Percentiles rank a stretch among this genome's conserved stretches.
Evolutionary conservation across 2,329 filamentous ascomycete species (phyloP).

Genomic region (Microthyrium microscopicum): DNA sequence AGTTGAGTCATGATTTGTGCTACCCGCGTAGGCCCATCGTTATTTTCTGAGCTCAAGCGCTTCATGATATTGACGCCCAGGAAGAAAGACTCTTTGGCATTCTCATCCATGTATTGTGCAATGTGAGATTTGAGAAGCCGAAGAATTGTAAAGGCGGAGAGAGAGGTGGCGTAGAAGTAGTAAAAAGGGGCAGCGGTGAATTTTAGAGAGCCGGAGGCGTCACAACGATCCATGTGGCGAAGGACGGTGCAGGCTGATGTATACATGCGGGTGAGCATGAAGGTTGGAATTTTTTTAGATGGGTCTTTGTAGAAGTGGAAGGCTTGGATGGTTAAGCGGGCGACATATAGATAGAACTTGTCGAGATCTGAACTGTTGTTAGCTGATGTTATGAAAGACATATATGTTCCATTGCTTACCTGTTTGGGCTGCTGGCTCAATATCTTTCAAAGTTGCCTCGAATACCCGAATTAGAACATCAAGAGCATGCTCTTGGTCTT

Average conservation of each 20-base stretch:
- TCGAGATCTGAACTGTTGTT: conserved; percentile 16
- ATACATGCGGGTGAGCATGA: conserved; percentile 8
- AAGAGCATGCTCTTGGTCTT: conserved; percentile 22
- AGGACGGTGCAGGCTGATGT: conserved; percentile 6
- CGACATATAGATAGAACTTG: conserved; percentile 15
- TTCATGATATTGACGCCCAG: conserved; percentile 22
- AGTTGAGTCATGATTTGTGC: conserved; percentile 20
- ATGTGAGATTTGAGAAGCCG: conserved; percentile 23
- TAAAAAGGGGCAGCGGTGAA: conserved; percentile 6
- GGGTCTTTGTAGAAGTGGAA: conserved; percentile 22
- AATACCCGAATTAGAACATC: conserved; percentile 21
- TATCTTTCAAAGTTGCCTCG: conserved; percentile 20
- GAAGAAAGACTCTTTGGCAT: conserved; percentile 20
- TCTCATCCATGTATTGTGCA: conserved; percentile 17
- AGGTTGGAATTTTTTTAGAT: conserved; percentile 10
- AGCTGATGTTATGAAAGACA: neutral
- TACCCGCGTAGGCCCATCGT: conserved; percentile 19
- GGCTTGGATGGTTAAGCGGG: conserved; percentile 19
- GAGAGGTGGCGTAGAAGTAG: conserved; percentile 4
- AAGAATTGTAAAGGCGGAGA: conserved; percentile 13
- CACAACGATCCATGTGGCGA: conserved; percentile 7
- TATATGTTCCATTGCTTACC: conserved; percentile 12
- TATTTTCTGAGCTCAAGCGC: conserved; percentile 20
- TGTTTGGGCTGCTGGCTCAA: conserved; percentile 18
- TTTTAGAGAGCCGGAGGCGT: conserved; percentile 3